Evolutionary conservation across 1,284 basidiomycete species (phyloP).

Genomic region (Polyporus tsugae): DNA sequence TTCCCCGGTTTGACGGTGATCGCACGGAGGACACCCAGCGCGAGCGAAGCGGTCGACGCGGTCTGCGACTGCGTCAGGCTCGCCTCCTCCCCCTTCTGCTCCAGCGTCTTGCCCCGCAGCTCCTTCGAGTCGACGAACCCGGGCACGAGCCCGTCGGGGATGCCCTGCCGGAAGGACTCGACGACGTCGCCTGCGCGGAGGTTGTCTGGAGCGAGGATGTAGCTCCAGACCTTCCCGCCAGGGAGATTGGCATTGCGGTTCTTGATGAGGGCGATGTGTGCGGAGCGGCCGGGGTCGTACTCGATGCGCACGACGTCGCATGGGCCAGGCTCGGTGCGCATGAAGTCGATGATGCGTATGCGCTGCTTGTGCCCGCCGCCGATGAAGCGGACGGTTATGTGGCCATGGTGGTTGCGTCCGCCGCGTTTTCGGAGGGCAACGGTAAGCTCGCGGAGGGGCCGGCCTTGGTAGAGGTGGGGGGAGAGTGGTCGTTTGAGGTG

Average conservation of each 20-base stretch:
- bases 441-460: conserved; percentile 87
- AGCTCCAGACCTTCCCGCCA: conserved; percentile 71
- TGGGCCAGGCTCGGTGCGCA: conserved; percentile 76
- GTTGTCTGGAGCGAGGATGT: conserved; percentile 93
- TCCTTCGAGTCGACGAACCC: conserved; percentile 58
- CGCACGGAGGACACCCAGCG: conserved; percentile 88
- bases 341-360: conserved; percentile 90
- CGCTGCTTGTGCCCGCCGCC: conserved; percentile 94
- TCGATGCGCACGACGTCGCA: conserved; percentile 95
- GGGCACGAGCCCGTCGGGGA: conserved; percentile 79
- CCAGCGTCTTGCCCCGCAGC: conserved; percentile 59
- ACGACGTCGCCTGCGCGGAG: conserved; percentile 90
- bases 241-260: conserved; percentile 58
- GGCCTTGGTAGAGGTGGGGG: conserved; percentile 84
- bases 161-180: conserved; percentile 86
- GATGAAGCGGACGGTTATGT: conserved; percentile 88
- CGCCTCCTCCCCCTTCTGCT: conserved; percentile 39
- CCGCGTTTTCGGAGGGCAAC: conserved; percentile 85
- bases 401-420: conserved; percentile 86
- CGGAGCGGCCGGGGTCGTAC: conserved; percentile 94
- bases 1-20: conserved; percentile 92
- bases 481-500: conserved; percentile 87
- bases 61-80: conserved; percentile 32
- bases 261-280: conserved; percentile 91
- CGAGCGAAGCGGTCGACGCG: conserved; percentile 67